phyloP scores from a whole-genome alignment of 2,329 filamentous ascomycete species.

The Pezicula rhizophila region DNA sequence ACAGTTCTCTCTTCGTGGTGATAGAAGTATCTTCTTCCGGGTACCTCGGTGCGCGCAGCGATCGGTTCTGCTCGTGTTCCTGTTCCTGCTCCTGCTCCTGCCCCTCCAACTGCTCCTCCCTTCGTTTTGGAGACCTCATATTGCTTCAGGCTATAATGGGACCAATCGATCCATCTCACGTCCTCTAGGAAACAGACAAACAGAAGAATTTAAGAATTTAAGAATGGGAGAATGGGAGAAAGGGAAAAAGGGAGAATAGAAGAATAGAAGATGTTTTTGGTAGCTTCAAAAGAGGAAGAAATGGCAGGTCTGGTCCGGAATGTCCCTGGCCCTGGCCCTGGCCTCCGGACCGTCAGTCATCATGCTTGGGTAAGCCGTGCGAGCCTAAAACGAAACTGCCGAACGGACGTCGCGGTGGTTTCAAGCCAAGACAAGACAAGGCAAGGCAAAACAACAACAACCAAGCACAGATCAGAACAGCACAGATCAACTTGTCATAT shows the following conservation, averaged over 20 bases:
- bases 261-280: background rate
- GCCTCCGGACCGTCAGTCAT: too few species aligned
- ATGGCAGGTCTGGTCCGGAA: background rate
- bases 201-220: too few species aligned
- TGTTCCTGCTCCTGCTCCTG: constrained; percentile 55
- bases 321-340: too few species aligned
- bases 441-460: too few species aligned
- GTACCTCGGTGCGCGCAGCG: constrained; percentile 47
- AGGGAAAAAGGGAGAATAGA: background rate
- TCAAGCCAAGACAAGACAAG: too few species aligned
- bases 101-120: constrained; percentile 46
- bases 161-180: constrained; percentile 40
- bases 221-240: background rate
- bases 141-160: constrained; percentile 60
- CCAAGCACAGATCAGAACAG: too few species aligned
- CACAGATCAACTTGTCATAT: too few species aligned
- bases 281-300: too few species aligned
- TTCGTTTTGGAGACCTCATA: constrained; percentile 46
- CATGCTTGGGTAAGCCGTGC: too few species aligned
- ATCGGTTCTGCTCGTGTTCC: constrained; percentile 65
- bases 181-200: constrained; percentile 55
- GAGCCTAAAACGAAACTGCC: too few species aligned
- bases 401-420: background rate
- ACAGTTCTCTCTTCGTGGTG: constrained; percentile 78
- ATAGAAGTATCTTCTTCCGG: constrained; percentile 76